These are phyloP conservation scores for Mycoemilia scoparia DNA, from an alignment of 192 early-diverging fungal genomes.

Conservation along the genomic window DNA sequence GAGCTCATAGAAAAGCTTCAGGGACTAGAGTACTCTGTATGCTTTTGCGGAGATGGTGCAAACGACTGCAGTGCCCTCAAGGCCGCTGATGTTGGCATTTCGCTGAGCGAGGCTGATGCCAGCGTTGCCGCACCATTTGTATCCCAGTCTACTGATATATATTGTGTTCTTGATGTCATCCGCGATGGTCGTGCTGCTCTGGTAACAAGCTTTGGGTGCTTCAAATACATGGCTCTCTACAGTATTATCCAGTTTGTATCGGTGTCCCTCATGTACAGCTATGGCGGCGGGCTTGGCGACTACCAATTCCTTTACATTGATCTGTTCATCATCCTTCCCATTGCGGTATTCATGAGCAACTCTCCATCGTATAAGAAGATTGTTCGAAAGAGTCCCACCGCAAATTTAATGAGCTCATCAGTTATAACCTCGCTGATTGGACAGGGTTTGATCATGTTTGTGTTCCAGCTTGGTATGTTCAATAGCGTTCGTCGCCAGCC, in stretches of 20 bases:
- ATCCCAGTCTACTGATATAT: slow-evolving; percentile 70
- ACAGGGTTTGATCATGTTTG: slow-evolving; percentile 65
- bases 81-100: slow-evolving; percentile 88
- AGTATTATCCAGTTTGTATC: slow-evolving; percentile 92
- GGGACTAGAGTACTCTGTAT: slow-evolving; percentile 75
- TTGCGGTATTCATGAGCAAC: slow-evolving; percentile 80
- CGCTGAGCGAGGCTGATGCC: slow-evolving; percentile 92
- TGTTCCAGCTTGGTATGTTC: slow-evolving; percentile 63
- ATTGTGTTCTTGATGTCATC: slow-evolving; percentile 81
- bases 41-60: slow-evolving; percentile 99
- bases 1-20: slow-evolving; percentile 81
- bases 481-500: slow-evolving; percentile 48
- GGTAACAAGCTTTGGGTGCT: slow-evolving; percentile 93
- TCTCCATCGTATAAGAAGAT: slow-evolving; percentile 60
- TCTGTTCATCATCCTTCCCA: slow-evolving; percentile 73
- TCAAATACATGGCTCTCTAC: slow-evolving; percentile 98
- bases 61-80: slow-evolving; percentile 97
- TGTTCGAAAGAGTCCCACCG: slow-evolving; percentile 67
- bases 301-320: slow-evolving; percentile 96
- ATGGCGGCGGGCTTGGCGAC: slow-evolving; percentile 77
- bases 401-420: slow-evolving; percentile 72
- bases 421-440: slow-evolving; percentile 82
- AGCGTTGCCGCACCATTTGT: slow-evolving; percentile 98
- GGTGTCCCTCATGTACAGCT: slow-evolving; percentile 78
- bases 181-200: slow-evolving; percentile 89